Evolutionary conservation across 495 filamentous ascomycete species (phyloP).

Genomic region (Xylaria sp.): DNA sequence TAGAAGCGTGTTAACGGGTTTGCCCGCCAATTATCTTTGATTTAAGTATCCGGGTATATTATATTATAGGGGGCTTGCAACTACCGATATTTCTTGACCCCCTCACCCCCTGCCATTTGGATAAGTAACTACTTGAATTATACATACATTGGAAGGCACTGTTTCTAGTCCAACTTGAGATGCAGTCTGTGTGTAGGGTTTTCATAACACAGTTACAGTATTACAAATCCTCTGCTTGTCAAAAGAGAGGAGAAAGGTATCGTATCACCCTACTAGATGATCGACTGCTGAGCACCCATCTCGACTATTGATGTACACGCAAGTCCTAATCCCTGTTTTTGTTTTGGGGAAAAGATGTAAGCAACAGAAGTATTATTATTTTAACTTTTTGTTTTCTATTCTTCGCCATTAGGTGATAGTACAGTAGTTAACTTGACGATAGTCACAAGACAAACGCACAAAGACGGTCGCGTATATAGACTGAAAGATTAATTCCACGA

Average conservation of each 20-base stretch:
- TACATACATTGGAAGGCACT: too few relatives aligned
- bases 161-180: too few relatives aligned
- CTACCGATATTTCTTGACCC: background rate
- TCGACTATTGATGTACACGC: background rate
- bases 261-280: background rate
- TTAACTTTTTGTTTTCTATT: background rate
- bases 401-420: background rate
- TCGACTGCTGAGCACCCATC: background rate
- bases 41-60: background rate
- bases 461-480: too few relatives aligned
- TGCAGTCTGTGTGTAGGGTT: too few relatives aligned
- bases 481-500: too few relatives aligned
- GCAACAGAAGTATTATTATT: background rate
- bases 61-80: background rate
- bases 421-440: too few relatives aligned
- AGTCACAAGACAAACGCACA: too few relatives aligned
- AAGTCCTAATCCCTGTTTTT: background rate
- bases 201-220: background rate
- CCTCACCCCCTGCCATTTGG: background rate
- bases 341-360: background rate
- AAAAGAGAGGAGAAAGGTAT: background rate
- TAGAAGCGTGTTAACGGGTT: background rate
- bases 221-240: background rate
- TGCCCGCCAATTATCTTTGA: background rate
- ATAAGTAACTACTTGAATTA: background rate